phyloP scores from a whole-genome alignment of 2,329 filamentous ascomycete species.

The Ceratocystis albifundus region DNA sequence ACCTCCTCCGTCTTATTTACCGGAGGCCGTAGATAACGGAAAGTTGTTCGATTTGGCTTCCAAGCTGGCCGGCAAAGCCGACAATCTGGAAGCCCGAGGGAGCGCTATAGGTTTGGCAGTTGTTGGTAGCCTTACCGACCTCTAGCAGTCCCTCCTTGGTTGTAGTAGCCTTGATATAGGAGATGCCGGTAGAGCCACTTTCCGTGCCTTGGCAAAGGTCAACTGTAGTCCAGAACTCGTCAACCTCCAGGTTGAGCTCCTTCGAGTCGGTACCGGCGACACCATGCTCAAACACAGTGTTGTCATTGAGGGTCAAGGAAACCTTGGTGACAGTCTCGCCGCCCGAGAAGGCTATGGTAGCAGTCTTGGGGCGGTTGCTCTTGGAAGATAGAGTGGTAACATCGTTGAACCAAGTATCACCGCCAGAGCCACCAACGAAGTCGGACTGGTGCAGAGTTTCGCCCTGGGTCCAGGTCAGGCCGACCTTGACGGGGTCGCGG shows the following conservation, averaged over 20 bases:
- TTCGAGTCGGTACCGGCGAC: conserved; percentile 39
- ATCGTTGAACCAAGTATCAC: conserved; percentile 44
- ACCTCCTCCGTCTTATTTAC: conserved; percentile 25
- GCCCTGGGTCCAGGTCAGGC: conserved; percentile 37
- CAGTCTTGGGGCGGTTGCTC: conserved; percentile 29
- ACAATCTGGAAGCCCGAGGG: conserved; percentile 41
- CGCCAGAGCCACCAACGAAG: conserved; percentile 39
- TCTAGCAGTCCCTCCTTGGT: conserved; percentile 37
- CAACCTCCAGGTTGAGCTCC: conserved; percentile 34
- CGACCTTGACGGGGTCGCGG: conserved; percentile 51
- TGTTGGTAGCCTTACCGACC: conserved; percentile 36
- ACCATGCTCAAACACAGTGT: conserved; percentile 41
- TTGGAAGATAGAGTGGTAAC: conserved; percentile 32
- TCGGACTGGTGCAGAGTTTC: conserved; percentile 34
- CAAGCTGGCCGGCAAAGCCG: conserved; percentile 42
- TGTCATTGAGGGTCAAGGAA: conserved; percentile 38
- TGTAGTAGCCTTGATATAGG: conserved; percentile 45
- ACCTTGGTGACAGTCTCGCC: conserved; percentile 41
- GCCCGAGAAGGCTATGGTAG: conserved; percentile 38
- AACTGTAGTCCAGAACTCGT: conserved; percentile 40
- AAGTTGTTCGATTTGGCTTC: conserved; percentile 45
- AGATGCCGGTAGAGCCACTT: conserved; percentile 38
- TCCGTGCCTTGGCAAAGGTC: conserved; percentile 41
- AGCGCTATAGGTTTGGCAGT: conserved; percentile 38
- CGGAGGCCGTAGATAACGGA: conserved; percentile 38